A percentile compares a stretch with the other conserved stretches of the same genome.
Evolutionary conservation across 805 yeast genomes (phyloP).

Genomic region (Schwanniomyces vanrijiae): DNA sequence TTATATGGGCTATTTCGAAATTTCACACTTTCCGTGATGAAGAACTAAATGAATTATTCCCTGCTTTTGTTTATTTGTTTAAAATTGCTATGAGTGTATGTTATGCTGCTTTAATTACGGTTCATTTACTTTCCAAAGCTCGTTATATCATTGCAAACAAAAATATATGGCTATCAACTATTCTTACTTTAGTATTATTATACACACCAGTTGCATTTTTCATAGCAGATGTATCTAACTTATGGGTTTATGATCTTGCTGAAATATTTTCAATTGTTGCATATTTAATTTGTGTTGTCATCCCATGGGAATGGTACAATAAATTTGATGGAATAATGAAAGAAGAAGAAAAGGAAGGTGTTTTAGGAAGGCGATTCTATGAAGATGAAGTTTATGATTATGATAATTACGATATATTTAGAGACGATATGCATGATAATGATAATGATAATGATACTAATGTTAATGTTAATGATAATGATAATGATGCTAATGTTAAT

Average conservation of each 20-base stretch:
- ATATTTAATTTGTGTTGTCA: constrained; percentile 68
- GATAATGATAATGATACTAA: constrained; percentile 4
- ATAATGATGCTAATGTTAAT: background rate
- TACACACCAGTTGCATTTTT: constrained; percentile 68
- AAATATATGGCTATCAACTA: constrained; percentile 53
- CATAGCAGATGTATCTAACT: constrained; percentile 71
- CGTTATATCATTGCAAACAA: constrained; percentile 49
- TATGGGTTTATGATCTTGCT: constrained; percentile 73
- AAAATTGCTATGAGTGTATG: constrained; percentile 70
- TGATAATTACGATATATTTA: constrained; percentile 39
- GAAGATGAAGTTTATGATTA: constrained; percentile 60
- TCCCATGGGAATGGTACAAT: constrained; percentile 87
- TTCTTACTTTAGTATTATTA: constrained; percentile 54
- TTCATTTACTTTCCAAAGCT: constrained; percentile 53
- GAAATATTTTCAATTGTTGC: constrained; percentile 73
- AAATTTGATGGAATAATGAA: constrained; percentile 58
- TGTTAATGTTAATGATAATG: constrained; percentile 13
- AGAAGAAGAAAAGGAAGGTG: constrained; percentile 63
- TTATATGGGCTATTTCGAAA: constrained; percentile 68
- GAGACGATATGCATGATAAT: constrained; percentile 35
- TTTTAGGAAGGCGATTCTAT: constrained; percentile 71
- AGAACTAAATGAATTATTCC: constrained; percentile 56
- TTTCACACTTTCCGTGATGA: constrained; percentile 42
- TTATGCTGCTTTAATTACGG: constrained; percentile 63
- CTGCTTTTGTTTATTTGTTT: constrained; percentile 72